These are phyloP conservation scores for Jamesozyma rosinii DNA, from an alignment of 805 yeast genomes.

Conservation along the genomic window DNA sequence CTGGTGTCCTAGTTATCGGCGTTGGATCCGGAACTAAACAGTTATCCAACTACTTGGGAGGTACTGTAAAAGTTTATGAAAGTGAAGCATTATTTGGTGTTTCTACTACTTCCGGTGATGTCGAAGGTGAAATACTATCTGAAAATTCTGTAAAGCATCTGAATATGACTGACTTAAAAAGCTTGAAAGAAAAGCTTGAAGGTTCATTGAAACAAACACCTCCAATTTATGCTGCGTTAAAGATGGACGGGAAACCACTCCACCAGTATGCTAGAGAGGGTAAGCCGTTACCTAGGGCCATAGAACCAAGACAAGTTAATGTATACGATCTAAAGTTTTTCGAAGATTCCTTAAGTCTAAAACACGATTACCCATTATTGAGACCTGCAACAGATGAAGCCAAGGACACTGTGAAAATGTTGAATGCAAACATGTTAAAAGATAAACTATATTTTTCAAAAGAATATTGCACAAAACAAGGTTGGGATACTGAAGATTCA, in stretches of 20 bases:
- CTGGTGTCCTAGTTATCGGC: conserved; percentile 89
- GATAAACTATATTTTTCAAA: conserved; percentile 52
- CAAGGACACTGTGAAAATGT: conserved; percentile 18
- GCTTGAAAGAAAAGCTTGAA: conserved; percentile 52
- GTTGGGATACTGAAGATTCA: conserved; percentile 34
- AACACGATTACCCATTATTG: conserved; percentile 46
- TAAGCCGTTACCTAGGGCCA: conserved; percentile 71
- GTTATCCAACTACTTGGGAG: conserved; percentile 60
- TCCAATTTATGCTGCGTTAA: conserved; percentile 88
- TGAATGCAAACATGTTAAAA: conserved; percentile 50
- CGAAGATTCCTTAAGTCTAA: conserved; percentile 41
- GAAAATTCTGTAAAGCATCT: conserved; percentile 50
- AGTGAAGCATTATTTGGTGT: conserved; percentile 82
- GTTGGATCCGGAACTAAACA: conserved; percentile 87
- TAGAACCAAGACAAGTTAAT: conserved; percentile 63
- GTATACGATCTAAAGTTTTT: conserved; percentile 45
- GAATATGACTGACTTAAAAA: conserved; percentile 41
- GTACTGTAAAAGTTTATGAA: conserved; percentile 70
- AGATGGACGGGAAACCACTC: conserved; percentile 87
- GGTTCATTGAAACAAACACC: conserved; percentile 86
- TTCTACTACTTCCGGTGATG: conserved; percentile 88
- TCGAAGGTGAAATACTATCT: conserved; percentile 72
- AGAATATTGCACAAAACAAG: conserved; percentile 41
- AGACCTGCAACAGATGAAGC: conserved; percentile 29
- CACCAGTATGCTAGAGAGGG: conserved; percentile 92